Evolutionary conservation across 495 filamentous ascomycete species (phyloP).

Genomic region (Apiosordaria backusii): DNA sequence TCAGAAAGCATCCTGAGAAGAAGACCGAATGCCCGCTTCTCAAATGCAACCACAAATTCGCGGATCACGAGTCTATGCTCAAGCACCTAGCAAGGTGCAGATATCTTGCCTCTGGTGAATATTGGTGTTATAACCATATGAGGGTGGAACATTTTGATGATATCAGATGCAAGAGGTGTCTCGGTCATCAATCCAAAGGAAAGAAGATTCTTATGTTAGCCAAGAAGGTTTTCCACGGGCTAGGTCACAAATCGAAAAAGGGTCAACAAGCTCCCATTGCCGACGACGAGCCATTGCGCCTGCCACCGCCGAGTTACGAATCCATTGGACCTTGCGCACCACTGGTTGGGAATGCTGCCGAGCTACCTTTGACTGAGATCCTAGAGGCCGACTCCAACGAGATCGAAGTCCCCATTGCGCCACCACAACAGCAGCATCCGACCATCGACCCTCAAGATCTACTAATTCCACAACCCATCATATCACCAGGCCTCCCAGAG

Average conservation of each 20-base stretch:
- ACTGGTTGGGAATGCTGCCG: slow-evolving; percentile 18
- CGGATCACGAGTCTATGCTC: slow-evolving; percentile 46
- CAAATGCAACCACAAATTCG: slow-evolving; percentile 39
- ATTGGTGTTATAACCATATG: slow-evolving; percentile 47
- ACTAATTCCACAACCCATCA: slow-evolving; percentile 12
- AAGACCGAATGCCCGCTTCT: slow-evolving; percentile 44
- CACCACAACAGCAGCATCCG: background rate
- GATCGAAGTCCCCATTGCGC: slow-evolving; percentile 20
- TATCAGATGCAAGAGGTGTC: slow-evolving; percentile 42
- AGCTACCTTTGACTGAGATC: slow-evolving; percentile 42
- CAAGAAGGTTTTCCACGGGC: slow-evolving; percentile 46
- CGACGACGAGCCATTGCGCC: slow-evolving; percentile 22
- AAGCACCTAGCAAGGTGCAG: slow-evolving; percentile 41
- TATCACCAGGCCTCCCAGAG: slow-evolving; percentile 26
- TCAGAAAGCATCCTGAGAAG: slow-evolving; percentile 39
- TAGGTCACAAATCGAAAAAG: slow-evolving; percentile 44
- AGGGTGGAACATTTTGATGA: slow-evolving; percentile 48
- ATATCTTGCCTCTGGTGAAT: slow-evolving; percentile 44
- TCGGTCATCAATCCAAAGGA: slow-evolving; percentile 46
- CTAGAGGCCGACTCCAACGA: slow-evolving; percentile 46
- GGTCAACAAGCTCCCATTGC: slow-evolving; percentile 11
- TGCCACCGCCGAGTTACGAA: slow-evolving; percentile 45
- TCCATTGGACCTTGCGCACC: slow-evolving; percentile 23
- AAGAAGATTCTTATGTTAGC: slow-evolving; percentile 46
- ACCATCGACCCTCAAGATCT: slow-evolving; percentile 33